Percentiles rank a stretch among this genome's conserved stretches.
phyloP scores from a whole-genome alignment of 352 stramenopile genomes.

The Phytophthora sp. region DNA sequence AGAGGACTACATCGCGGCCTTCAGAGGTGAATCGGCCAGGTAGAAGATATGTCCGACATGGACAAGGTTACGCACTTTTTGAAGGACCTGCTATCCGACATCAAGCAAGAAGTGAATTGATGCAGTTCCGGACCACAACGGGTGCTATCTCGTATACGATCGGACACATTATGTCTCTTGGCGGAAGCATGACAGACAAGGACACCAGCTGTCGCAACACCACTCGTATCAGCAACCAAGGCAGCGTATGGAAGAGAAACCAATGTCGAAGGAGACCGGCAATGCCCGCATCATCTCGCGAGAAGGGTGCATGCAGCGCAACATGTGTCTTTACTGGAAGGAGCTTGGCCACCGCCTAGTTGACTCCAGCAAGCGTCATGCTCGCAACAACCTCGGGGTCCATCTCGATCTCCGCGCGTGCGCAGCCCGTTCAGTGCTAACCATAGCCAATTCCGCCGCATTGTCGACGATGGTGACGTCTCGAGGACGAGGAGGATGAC shows the following conservation, averaged over 20 bases:
- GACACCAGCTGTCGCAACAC: background rate
- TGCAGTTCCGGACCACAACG: constrained; percentile 13
- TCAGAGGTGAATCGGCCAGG: constrained; percentile 12
- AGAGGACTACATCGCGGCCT: constrained; percentile 8
- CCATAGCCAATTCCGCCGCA: background rate
- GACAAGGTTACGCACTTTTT: constrained; percentile 22
- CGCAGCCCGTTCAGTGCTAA: too few relatives aligned
- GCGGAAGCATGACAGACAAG: background rate
- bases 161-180: background rate
- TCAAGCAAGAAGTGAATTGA: constrained; percentile 20
- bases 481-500: background rate
- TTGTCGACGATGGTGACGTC: background rate
- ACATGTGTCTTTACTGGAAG: constrained; percentile 14
- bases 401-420: too few relatives aligned
- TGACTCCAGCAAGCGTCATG: background rate
- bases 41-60: constrained; percentile 7
- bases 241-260: too few relatives aligned
- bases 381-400: background rate
- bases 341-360: background rate
- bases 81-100: constrained; percentile 12
- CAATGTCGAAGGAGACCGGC: constrained; percentile 4
- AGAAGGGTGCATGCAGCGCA: background rate
- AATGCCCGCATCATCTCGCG: background rate
- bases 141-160: constrained; percentile 6
- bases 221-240: too few relatives aligned